Base-by-base conservation (phyloP, 768 basidiomycete species). In the Macrolepiota albuminosa region DNA sequence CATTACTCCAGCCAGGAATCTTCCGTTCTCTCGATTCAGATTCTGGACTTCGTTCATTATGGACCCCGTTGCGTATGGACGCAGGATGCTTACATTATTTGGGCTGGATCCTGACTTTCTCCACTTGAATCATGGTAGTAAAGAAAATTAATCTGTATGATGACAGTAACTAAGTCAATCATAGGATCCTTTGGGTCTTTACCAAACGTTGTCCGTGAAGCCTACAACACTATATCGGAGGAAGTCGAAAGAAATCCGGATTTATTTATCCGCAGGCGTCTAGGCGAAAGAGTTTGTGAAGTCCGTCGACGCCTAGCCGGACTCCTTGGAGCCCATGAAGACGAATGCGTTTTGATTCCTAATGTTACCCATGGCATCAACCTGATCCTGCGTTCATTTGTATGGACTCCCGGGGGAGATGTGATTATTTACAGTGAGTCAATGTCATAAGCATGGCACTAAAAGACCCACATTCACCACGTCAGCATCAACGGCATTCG, bases 351-450 rank as follows among this genome's bases (percentile, higher is more conserved):
- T 21, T 71, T 84, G 9, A 80, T 86, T 0, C 71, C 79, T 0
- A 90, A 89, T 64, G 80, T 88, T 0, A 85, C 85, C 0, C 78
- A 82, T 62, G 88, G 83, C 3, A 64, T 93, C 37, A 85, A 86
- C 63, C 89, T 84, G 10, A 74, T 93, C 53, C 68, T 91, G 36
- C 73, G 79, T 50, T 91, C 91, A 60, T 75, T 94, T 34, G 74
- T 80, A 40, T 91, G 87, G 88, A 74, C 81, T 40, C 68, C 81
- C 52, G 84, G 81, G 0, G 91, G 94, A 70, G 69, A 0, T 48
- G 81, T 49, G 9, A 21, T 55, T 55, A 42, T 29, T 3, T 49
- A 54, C 26, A 36, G 56, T 57, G 53, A 39, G 46, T 34, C 2
- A 31, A 14, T 43, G 21, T 31, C 0, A n/a, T 4, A 40, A 40